Evolutionary conservation across 2,329 filamentous ascomycete genomes (phyloP).

Genomic region (Aspergillus fumigatus): DNA sequence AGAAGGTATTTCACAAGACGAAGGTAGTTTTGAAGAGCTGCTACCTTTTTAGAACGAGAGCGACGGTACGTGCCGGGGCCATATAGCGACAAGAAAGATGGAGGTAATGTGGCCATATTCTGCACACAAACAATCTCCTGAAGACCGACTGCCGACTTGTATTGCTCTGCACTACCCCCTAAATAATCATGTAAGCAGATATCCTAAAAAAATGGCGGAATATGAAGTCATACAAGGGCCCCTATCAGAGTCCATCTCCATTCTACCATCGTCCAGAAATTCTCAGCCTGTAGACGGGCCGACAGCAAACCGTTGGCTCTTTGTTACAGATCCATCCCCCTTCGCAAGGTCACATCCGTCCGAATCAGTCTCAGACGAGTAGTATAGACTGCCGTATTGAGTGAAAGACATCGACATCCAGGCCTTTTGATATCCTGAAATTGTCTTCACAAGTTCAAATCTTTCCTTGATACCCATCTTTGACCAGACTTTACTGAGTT

Average conservation of each 20-base stretch:
- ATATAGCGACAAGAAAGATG: conserved; percentile 28
- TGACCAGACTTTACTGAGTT: conserved; percentile 27
- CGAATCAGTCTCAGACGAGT: conserved; percentile 22
- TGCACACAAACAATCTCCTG: conserved; percentile 30
- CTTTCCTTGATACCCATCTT: conserved; percentile 21
- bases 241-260: conserved; percentile 7
- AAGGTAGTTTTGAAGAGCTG: conserved; percentile 27
- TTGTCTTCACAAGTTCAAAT: conserved; percentile 22
- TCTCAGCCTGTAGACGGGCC: conserved; percentile 34
- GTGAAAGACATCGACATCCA: conserved; percentile 29
- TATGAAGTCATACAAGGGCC: conserved; percentile 8
- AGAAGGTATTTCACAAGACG: conserved; percentile 23
- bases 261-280: conserved; percentile 29
- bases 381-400: conserved; percentile 26
- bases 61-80: conserved; percentile 36
- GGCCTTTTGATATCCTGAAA: conserved; percentile 26
- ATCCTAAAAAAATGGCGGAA: not conserved
- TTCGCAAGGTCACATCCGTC: conserved; percentile 9
- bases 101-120: conserved; percentile 27
- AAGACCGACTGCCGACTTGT: conserved; percentile 28
- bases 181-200: conserved; percentile 8
- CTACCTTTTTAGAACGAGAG: conserved; percentile 29
- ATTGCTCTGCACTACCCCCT: conserved; percentile 17
- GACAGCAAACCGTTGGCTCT: conserved; percentile 29
- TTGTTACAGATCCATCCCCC: conserved; percentile 15